These are phyloP conservation scores for Fusarium transvaalense DNA, from an alignment of 2,329 filamentous ascomycete genomes.

Conservation along the genomic window DNA sequence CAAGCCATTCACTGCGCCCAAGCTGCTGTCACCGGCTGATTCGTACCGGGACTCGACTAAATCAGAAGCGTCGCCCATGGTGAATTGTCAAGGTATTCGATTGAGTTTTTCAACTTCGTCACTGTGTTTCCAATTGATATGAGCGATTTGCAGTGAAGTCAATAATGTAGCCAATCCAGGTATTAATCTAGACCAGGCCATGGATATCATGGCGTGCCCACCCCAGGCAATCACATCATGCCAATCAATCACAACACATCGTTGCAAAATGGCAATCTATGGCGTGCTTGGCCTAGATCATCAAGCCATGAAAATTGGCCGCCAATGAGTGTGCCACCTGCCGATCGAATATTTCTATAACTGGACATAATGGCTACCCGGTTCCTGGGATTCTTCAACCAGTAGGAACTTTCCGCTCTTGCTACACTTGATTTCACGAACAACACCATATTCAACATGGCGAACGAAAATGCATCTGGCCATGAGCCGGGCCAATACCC, in stretches of 20 bases:
- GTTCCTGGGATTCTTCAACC: neutral
- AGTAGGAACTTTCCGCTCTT: neutral
- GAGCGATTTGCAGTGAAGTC: neutral
- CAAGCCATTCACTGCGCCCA: neutral
- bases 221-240: slow-evolving; percentile 1
- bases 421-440: neutral
- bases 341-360: neutral
- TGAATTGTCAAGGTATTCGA: neutral
- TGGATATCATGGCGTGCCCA: neutral
- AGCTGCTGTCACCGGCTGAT: neutral
- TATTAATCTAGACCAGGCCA: neutral
- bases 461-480: neutral
- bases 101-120: rapidly evolving
- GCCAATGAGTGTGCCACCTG: neutral
- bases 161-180: neutral
- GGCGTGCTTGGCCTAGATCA: neutral
- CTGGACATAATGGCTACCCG: neutral
- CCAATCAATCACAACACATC: neutral
- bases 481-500: neutral
- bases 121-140: neutral
- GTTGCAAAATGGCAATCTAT: slow-evolving; percentile 1
- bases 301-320: neutral
- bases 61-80: neutral
- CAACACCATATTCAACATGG: neutral
- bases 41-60: neutral